Conservation (phyloP, 805 yeast genomes). For the Zygosaccharomyces kombuchaensis region DNA sequence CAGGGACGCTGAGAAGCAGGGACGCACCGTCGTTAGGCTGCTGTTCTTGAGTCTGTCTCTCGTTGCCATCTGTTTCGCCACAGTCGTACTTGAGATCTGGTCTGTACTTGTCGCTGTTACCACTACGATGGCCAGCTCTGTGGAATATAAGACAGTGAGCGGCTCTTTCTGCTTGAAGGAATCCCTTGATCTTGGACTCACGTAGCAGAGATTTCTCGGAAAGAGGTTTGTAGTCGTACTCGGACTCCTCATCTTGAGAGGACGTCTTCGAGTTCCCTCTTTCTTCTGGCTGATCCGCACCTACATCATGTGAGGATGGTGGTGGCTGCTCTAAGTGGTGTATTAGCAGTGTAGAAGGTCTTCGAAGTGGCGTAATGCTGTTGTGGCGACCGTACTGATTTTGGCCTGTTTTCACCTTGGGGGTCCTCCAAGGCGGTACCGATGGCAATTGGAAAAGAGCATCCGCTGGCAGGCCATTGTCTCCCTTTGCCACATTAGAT, state of each 20-base stretch:
- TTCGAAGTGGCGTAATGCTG: constrained; percentile 23
- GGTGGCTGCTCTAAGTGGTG: constrained; percentile 11
- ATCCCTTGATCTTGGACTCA: constrained; percentile 21
- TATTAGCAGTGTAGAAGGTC: constrained; percentile 15
- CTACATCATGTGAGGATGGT: neutral
- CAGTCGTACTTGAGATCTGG: constrained; percentile 29
- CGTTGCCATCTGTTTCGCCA: constrained; percentile 16
- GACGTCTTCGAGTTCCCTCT: constrained; percentile 1
- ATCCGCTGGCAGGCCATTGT: neutral
- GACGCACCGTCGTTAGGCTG: neutral
- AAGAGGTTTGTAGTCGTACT: constrained; percentile 25
- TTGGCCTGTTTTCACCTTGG: constrained; percentile 13
- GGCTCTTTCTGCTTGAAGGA: constrained; percentile 26
- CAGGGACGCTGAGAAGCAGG: constrained; percentile 13
- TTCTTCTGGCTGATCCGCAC: constrained; percentile 4
- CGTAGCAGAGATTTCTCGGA: constrained; percentile 20
- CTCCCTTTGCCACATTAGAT: neutral
- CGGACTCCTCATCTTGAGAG: constrained; percentile 3
- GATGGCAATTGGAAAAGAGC: constrained; percentile 24
- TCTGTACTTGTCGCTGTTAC: constrained; percentile 15
- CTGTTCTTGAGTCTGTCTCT: neutral
- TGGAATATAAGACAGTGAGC: constrained; percentile 32
- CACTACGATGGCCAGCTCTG: constrained; percentile 14
- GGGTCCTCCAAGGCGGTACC: constrained; percentile 30
- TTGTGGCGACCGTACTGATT: constrained; percentile 7